Evolutionary conservation across 345 rosid genomes (phyloP), one percentile per base, ranked within the genome.

Genomic region (Hibiscus trionum): DNA sequence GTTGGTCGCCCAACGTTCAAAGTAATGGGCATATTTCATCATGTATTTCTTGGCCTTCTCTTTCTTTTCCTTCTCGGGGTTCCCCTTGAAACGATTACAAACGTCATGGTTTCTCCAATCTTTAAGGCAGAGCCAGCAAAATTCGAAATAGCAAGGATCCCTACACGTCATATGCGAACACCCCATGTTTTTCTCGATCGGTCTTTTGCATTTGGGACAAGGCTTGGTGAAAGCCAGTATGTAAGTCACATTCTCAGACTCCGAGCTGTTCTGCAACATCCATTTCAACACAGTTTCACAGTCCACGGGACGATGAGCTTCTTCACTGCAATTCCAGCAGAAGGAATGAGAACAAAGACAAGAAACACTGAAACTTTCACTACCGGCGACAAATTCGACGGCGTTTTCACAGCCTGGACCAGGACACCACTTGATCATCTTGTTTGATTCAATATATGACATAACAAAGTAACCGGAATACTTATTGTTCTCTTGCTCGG

Each of bases 101-200:
- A 8, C 1, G 19, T 49, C 42, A 53, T 75, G 73, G 7, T 29
- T 33, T 0, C 2, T 1, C 72, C 63, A 76, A 7, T 53, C 44
- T 16, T 24, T 11, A 26, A 83, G 82, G 50, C 84, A 83, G 1
- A 76, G 3, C 86, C 86, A 83, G 80, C 86, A 83, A 65, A 83
- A 77, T 0, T 73, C 27, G 53, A 35, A 50, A 0, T 14, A 0
- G 56, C 83, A 80, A 21, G 75, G 79, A 2, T 53, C 33, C 16
- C 15, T 33, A 37, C 86, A 83, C 0, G 44, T 44, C 82, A 83
- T 80, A 63, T 76, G 79, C 59, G 56, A 63, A 53, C 84, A 78
- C 8, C 86, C 84, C 1, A 19, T 57, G 53, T 73, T 78, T 57
- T 83, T 80, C 72, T 83, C 84, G 8, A 80, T 83, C 6, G 84